Evolutionary conservation across 2,329 filamentous ascomycete genomes (phyloP), one percentile per base, ranked within the genome.

Genomic region (Pseudogymnoascus sp.): DNA sequence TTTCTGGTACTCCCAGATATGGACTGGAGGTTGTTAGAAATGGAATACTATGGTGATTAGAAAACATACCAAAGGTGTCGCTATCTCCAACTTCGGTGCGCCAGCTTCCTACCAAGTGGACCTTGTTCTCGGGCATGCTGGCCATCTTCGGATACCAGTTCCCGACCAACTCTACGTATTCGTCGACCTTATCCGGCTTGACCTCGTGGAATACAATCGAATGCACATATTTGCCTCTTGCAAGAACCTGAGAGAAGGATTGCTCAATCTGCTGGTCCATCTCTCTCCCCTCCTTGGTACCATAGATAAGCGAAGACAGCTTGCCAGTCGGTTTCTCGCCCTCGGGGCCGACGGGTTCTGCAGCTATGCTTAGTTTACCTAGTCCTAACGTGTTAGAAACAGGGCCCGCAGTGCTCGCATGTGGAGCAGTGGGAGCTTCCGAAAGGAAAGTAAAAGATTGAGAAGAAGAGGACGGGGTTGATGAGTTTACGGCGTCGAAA

Each of bases 1-100:
- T 71, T 93, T 89, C 77, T 97, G 93, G 77, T 99, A 99, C 77
- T 99, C 95, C 95, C 95, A 99, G 72, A 99, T 99, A 75, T 99
- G 95, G 60, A 99, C 95, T 97, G 70, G 61, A 34, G 25, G n/a
- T 59, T n/a, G 62, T 77, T 72, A 77, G 74, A 68, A 68, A 60
- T 61, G 63, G 67, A 5, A 12, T 1, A 21, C 2, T 21, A 31
- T n/a, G n/a, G n/a, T n/a, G n/a, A n/a, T n/a, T n/a, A n/a, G 43
- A 9, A 14, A 37, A 75, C 85, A 66, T 84, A 96, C 93, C 86
- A 78, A 99, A 99, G 0, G 93, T 97, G 73, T 99, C 92, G 75
- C 91, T 96, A 71, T 99, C 93, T 66, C 95, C 95, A 61, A 99
- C 93, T 76, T 99, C 95, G 14, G 93, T 97, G 76, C 93, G 87